Conservation (phyloP, 257 asterid species). For the Rhazya stricta region DNA sequence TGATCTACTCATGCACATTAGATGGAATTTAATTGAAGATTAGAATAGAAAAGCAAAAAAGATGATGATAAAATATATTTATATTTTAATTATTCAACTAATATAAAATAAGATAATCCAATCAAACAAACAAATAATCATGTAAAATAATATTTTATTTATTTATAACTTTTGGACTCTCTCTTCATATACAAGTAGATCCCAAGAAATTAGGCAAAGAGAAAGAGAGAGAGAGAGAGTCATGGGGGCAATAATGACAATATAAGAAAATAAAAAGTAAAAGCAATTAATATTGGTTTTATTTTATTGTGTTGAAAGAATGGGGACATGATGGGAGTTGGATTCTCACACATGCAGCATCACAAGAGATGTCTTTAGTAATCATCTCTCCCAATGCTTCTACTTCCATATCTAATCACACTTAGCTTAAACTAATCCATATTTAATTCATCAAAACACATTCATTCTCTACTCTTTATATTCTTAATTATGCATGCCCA, state of each 20-base stretch:
- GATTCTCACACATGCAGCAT: slow-evolving; percentile 32
- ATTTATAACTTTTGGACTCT: neutral
- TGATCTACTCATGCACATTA: too few species aligned
- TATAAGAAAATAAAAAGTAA: neutral
- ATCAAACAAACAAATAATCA: too few species aligned
- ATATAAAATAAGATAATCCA: too few species aligned
- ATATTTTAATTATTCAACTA: too few species aligned
- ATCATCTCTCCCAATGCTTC: slow-evolving; percentile 30
- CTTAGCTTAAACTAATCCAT: neutral
- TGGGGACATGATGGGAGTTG: slow-evolving; percentile 31
- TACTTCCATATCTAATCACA: slow-evolving; percentile 19
- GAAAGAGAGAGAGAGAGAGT: neutral
- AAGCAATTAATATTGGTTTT: neutral
- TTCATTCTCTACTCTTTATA: neutral
- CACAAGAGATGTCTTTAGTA: slow-evolving; percentile 28
- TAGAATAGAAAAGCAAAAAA: too few species aligned
- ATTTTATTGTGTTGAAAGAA: slow-evolving; percentile 25
- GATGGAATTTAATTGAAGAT: too few species aligned
- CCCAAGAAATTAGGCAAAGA: neutral
- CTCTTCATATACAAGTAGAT: neutral
- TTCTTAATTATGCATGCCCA: neutral
- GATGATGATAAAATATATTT: too few species aligned
- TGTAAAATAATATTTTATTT: too few species aligned
- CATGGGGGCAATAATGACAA: slow-evolving; percentile 19
- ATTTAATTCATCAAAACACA: neutral